A percentile compares a stretch with the other conserved stretches of the same genome.
phyloP scores from a whole-genome alignment of 2,329 filamentous ascomycete genomes.

The Xylariaceae sp. region DNA sequence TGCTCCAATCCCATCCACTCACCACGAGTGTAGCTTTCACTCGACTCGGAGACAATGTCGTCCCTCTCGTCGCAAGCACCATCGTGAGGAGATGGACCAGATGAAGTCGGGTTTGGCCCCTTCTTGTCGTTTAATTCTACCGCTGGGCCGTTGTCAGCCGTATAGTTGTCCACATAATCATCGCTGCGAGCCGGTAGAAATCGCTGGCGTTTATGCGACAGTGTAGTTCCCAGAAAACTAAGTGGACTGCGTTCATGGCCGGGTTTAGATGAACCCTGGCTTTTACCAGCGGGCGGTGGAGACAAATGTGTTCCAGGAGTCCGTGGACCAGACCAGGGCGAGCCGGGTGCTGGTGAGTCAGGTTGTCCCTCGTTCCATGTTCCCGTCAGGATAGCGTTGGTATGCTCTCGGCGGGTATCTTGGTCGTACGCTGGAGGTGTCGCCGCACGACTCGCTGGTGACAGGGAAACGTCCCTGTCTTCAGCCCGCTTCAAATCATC shows the following conservation, averaged over 20 bases:
- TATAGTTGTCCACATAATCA: slow-evolving; percentile 4
- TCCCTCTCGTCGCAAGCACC: slow-evolving; percentile 14
- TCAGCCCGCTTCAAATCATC: slow-evolving; percentile 64
- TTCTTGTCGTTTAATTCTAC: neutral
- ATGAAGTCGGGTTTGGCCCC: neutral
- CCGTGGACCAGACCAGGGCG: slow-evolving; percentile 18
- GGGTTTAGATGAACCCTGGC: slow-evolving; percentile 18
- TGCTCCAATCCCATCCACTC: neutral
- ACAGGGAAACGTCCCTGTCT: slow-evolving; percentile 36
- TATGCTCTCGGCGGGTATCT: slow-evolving; percentile 42
- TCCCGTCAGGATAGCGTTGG: slow-evolving; percentile 49
- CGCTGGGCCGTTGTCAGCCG: neutral
- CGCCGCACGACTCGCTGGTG: slow-evolving; percentile 19
- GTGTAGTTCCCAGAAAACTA: slow-evolving; percentile 25
- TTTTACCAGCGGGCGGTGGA: slow-evolving; percentile 9
- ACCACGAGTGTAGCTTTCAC: neutral
- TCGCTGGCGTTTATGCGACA: slow-evolving; percentile 18
- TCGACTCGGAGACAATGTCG: neutral
- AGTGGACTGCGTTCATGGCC: slow-evolving; percentile 26
- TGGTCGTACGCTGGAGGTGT: slow-evolving; percentile 6
- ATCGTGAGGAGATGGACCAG: slow-evolving; percentile 19
- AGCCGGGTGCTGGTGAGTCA: slow-evolving; percentile 44
- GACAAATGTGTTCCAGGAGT: slow-evolving; percentile 15
- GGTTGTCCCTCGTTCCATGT: slow-evolving; percentile 61
- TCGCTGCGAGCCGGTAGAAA: slow-evolving; percentile 12